Percentiles rank a stretch among this genome's conserved stretches.
Evolutionary conservation across 1,284 basidiomycete species (phyloP).

Genomic region (Pyrrhoderma lamaoense): DNA sequence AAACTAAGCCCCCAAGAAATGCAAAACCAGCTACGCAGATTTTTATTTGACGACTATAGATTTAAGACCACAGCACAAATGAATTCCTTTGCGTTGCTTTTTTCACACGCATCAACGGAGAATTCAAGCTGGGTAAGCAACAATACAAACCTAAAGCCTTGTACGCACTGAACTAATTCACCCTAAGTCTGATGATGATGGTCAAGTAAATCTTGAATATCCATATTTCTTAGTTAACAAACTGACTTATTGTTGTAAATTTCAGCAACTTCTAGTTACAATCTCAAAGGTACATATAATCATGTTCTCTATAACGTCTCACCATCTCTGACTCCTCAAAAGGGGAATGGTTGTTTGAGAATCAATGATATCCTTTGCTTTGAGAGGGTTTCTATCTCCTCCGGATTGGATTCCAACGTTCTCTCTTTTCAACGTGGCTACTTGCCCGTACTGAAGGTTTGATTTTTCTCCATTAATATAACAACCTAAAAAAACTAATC

Average conservation of each 20-base stretch:
- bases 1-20: constrained; percentile 40
- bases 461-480: constrained; percentile 10
- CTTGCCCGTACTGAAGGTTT: constrained; percentile 50
- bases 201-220: constrained; percentile 35
- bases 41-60: constrained; percentile 36
- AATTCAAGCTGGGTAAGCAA: constrained; percentile 46
- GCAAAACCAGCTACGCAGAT: constrained; percentile 42
- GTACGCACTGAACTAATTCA: neutral
- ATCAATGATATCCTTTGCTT: constrained; percentile 47
- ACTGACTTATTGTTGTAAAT: too few relatives aligned
- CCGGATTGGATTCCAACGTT: constrained; percentile 26
- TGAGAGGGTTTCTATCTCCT: constrained; percentile 34
- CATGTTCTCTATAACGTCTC: neutral
- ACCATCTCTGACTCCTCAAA: neutral
- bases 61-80: constrained; percentile 37
- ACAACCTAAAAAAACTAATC: neutral
- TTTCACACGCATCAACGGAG: constrained; percentile 40
- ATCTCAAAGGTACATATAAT: constrained; percentile 33
- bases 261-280: constrained; percentile 36
- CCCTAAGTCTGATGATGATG: constrained; percentile 39
- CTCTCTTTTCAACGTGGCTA: constrained; percentile 59
- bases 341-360: constrained; percentile 47
- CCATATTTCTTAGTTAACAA: constrained; percentile 7
- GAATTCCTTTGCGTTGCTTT: constrained; percentile 41
- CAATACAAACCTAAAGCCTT: neutral